These are phyloP conservation scores for Pseudogymnoascus sp. DNA, from an alignment of 2,329 filamentous ascomycete species.

Conservation along the genomic window DNA sequence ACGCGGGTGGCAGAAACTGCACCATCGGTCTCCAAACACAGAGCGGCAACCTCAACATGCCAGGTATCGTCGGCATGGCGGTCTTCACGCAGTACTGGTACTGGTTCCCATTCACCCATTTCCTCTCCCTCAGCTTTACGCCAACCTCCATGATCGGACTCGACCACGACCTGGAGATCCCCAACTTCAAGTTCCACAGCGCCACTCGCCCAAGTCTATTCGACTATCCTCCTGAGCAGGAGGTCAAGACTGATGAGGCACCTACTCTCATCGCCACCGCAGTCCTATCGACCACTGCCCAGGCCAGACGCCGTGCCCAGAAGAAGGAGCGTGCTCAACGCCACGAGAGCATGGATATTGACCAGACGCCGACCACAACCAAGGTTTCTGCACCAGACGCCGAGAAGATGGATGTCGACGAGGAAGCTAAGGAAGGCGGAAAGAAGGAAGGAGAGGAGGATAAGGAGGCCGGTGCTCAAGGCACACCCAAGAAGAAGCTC, in stretches of 20 bases:
- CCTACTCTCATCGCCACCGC: conserved; percentile 92
- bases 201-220: conserved; percentile 92
- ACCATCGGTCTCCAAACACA: conserved; percentile 96
- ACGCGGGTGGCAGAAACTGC: conserved; percentile 95
- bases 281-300: conserved; percentile 90
- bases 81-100: conserved; percentile 99
- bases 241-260: conserved; percentile 88
- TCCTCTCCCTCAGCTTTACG: conserved; percentile 91
- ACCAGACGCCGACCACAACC: conserved; percentile 66
- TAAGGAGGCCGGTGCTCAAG: conserved; percentile 53
- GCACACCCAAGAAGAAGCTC: conserved; percentile 70
- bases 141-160: conserved; percentile 93
- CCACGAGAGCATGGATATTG: conserved; percentile 91
- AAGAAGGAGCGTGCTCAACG: conserved; percentile 87
- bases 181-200: conserved; percentile 91
- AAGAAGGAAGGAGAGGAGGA: conserved; percentile 42
- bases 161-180: conserved; percentile 87
- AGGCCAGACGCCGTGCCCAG: conserved; percentile 89
- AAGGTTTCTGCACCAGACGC: conserved; percentile 44
- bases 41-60: conserved; percentile 97
- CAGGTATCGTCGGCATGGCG: conserved; percentile 93
- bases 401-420: conserved; percentile 86
- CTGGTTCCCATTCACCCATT: conserved; percentile 99
- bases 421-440: conserved; percentile 42
- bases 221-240: conserved; percentile 94